phyloP scores from a whole-genome alignment of 208 protist species.

The Trypanosoma cruzi region DNA sequence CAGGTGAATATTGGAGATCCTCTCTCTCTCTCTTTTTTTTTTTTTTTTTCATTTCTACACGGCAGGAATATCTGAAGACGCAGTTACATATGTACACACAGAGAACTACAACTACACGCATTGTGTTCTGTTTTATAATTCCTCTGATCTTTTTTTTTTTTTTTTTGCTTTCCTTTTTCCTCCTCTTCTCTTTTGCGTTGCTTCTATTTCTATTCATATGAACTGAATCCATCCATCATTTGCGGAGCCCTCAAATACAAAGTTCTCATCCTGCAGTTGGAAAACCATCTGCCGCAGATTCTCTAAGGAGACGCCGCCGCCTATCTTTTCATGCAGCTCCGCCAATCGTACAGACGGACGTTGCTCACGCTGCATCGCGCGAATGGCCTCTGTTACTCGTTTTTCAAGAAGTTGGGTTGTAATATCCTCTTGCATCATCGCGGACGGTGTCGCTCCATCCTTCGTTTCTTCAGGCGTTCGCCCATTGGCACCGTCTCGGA shows the following conservation, averaged over 20 bases:
- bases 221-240: slow-evolving; percentile 76
- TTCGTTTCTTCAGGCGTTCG: neutral
- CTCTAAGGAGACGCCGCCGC: slow-evolving; percentile 27
- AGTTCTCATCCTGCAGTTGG: slow-evolving; percentile 67
- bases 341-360: slow-evolving; percentile 41
- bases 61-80: neutral
- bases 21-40: neutral
- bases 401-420: neutral
- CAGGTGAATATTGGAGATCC: neutral
- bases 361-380: slow-evolving; percentile 72
- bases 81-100: neutral
- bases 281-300: slow-evolving; percentile 46
- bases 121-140: neutral
- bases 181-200: neutral
- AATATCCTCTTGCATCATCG: neutral
- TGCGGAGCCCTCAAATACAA: slow-evolving; percentile 63
- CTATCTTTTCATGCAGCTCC: slow-evolving; percentile 59
- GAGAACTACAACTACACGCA: neutral
- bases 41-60: neutral
- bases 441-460: neutral
- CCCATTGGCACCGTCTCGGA: neutral
- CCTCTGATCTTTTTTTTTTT: slow-evolving; percentile 1
- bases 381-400: slow-evolving; percentile 51
- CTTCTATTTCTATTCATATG: slow-evolving; percentile 36
- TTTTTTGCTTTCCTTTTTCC: neutral